These are phyloP conservation scores for Ogataea zsoltii DNA, from an alignment of 805 yeast genomes.

Conservation along the genomic window DNA sequence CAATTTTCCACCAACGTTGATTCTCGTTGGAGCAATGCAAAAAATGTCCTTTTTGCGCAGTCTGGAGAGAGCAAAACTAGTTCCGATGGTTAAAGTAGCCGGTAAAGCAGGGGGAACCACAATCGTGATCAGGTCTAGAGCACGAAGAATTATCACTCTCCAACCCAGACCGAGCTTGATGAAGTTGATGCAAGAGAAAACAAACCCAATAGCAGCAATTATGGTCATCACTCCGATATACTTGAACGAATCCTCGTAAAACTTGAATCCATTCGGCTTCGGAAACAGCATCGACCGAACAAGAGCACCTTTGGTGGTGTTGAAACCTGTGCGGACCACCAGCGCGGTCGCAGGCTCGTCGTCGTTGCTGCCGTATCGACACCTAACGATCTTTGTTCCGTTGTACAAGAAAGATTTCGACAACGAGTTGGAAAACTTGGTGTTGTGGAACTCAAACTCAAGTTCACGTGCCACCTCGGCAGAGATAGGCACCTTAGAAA, in stretches of 20 bases:
- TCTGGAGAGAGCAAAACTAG: constrained; percentile 84
- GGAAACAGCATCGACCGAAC: constrained; percentile 97
- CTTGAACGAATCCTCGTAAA: constrained; percentile 91
- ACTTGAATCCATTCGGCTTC: constrained; percentile 88
- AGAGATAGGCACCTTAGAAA: constrained; percentile 71
- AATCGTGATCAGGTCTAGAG: constrained; percentile 90
- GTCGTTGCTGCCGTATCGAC: constrained; percentile 56
- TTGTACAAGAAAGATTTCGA: constrained; percentile 77
- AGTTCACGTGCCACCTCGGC: constrained; percentile 60
- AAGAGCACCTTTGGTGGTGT: constrained; percentile 92
- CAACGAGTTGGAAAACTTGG: constrained; percentile 61
- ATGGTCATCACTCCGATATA: constrained; percentile 93
- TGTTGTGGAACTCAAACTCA: constrained; percentile 53
- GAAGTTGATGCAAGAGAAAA: constrained; percentile 80
- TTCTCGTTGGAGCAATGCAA: constrained; percentile 92
- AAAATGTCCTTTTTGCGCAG: constrained; percentile 68
- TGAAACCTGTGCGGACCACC: constrained; percentile 87
- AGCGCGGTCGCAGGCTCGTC: constrained; percentile 83
- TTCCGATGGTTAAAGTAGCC: constrained; percentile 95
- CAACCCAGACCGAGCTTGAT: constrained; percentile 71
- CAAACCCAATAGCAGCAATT: constrained; percentile 82
- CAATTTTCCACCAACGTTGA: constrained; percentile 93
- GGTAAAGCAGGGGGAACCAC: constrained; percentile 99
- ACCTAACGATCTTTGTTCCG: constrained; percentile 88
- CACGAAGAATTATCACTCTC: constrained; percentile 75